phyloP scores from a whole-genome alignment of 371 early-diverging fungal genomes.

The Rhizopus stolonifer region DNA sequence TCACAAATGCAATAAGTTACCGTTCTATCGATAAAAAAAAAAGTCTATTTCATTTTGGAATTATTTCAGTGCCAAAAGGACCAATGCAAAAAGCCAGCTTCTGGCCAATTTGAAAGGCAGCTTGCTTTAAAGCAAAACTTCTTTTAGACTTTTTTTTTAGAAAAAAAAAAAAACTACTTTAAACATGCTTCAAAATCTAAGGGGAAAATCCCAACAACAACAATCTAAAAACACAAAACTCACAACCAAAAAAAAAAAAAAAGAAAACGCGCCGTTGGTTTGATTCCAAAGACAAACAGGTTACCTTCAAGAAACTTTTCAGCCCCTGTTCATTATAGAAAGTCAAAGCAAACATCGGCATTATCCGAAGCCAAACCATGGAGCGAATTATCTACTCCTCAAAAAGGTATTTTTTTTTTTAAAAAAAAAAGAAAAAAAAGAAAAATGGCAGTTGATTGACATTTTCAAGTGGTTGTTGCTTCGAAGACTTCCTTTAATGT shows the following conservation, averaged over 20 bases:
- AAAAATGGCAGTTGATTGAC: background rate
- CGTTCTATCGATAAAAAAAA: too few species aligned
- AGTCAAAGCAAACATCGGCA: conserved; percentile 3
- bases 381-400: conserved; percentile 42
- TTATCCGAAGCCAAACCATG: conserved; percentile 31
- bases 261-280: background rate
- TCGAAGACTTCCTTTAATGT: conserved; percentile 43
- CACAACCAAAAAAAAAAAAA: too few species aligned
- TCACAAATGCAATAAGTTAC: too few species aligned
- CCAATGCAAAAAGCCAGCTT: too few species aligned
- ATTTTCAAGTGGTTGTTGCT: conserved; percentile 35
- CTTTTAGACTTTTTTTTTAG: too few species aligned
- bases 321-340: conserved; percentile 16
- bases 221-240: background rate
- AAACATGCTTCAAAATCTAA: background rate
- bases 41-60: too few species aligned
- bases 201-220: background rate
- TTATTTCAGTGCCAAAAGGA: too few species aligned
- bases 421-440: too few species aligned
- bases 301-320: conserved; percentile 7
- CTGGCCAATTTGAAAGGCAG: too few species aligned
- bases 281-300: conserved; percentile 8
- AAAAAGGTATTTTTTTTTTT: conserved; percentile 34
- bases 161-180: too few species aligned
- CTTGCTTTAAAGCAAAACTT: too few species aligned